Base-by-base conservation (phyloP, 2,329 filamentous ascomycete genomes). In the Ophiocordyceps camponoti-leonardi region DNA sequence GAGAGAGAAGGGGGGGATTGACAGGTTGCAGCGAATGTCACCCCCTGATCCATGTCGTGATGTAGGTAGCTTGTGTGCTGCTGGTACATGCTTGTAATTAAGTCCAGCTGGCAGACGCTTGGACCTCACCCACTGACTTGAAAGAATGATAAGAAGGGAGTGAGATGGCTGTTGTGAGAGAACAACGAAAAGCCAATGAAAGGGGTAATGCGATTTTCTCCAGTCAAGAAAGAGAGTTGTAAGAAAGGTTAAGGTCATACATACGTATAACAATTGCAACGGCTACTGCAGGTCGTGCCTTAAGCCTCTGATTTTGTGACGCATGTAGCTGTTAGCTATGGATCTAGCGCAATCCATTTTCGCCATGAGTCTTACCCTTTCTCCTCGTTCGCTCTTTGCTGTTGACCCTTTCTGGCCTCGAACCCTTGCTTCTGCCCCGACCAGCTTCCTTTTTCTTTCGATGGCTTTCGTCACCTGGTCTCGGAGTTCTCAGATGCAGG, bases 271-370 rank as follows among this genome's bases (percentile, higher is more conserved):
- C 33, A 37, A 16, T 7, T n/a, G 14, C 14, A n/a, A 37, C 6
- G 33, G 6, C 6, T 37, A 16, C 14, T 37, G 33, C 33, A 16
- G 33, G 10, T 16, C 14, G 14, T 37, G 4, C 4, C 23, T 26
- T 8, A 26, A 26, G 23, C 8, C 23, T 26, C 37, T 44, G 18
- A 30, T n/a, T 40, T 22, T 19, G 26, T 8, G 7, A 18, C 26
- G 28, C 35, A 18, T 31, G 23, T n/a, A 41, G 39, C 45, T 49
- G 42, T 50, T 44, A 50, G 45, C 43, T 19, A 45, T 37, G 22
- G 19, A 43, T 31, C 39, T 42, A 46, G 45, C 40, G 47, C 49
- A 46, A 46, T 41, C 46, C 45, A 50, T 47, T 20, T 44, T 22
- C 19, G 12, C n/a, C 18, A 22, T 30, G 6, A 47, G 49, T 50